phyloP scores from a whole-genome alignment of 345 rosid species.

The Populus pruinosa region DNA sequence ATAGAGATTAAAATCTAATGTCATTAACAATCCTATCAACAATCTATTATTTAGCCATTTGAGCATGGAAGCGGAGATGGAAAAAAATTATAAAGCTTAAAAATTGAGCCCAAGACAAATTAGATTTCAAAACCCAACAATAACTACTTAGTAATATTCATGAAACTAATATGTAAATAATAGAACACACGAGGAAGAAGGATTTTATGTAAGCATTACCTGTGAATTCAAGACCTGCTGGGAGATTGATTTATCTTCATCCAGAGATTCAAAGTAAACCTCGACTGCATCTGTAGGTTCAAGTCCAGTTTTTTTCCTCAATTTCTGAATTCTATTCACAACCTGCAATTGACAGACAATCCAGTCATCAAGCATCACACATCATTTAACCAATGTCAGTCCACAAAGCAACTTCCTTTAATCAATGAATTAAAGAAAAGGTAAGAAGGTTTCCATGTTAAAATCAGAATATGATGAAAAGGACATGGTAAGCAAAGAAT shows the following conservation, averaged over 20 bases:
- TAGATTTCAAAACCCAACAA: neutral
- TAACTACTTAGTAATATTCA: neutral
- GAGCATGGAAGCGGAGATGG: neutral
- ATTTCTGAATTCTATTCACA: slow-evolving; percentile 87
- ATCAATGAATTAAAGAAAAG: neutral
- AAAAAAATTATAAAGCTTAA: neutral
- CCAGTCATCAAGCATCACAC: neutral
- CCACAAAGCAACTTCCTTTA: neutral
- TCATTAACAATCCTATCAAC: neutral
- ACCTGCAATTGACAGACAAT: slow-evolving; percentile 37
- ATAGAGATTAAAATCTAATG: neutral
- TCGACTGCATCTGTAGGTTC: slow-evolving; percentile 93
- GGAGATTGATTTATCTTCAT: slow-evolving; percentile 51
- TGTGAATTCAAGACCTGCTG: slow-evolving; percentile 64
- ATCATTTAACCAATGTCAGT: neutral
- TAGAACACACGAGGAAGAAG: neutral
- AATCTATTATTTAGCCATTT: neutral
- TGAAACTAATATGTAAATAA: neutral
- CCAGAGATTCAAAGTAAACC: slow-evolving; percentile 75
- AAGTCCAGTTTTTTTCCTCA: slow-evolving; percentile 74
- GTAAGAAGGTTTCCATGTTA: neutral
- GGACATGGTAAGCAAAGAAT: too few relatives aligned
- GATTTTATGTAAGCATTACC: slow-evolving; percentile 32
- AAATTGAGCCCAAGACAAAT: neutral
- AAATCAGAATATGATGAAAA: neutral